phyloP scores from a whole-genome alignment of 495 filamentous ascomycete genomes.

The Paragyromitra xinjiangensis region DNA sequence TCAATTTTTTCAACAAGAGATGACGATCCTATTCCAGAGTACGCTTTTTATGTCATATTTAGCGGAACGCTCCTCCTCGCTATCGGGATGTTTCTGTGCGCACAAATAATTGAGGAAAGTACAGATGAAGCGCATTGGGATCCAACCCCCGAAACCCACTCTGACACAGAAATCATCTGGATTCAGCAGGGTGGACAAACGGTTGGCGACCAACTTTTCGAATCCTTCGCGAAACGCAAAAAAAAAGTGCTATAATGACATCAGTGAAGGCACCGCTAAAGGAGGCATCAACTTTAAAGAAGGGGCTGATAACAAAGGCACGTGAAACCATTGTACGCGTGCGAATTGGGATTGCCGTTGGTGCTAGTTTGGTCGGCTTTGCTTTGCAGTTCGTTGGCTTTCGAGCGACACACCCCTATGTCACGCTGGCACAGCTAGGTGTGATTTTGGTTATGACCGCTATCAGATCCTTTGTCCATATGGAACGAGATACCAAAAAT shows the following conservation, averaged over 20 bases:
- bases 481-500: not conserved
- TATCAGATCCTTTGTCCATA: slow-evolving; percentile 16
- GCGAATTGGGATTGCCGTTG: not conserved
- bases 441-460: slow-evolving; percentile 8
- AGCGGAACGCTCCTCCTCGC: slow-evolving; percentile 24
- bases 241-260: not conserved
- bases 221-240: slow-evolving; percentile 9
- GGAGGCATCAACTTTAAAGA: too few species aligned
- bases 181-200: slow-evolving; percentile 20
- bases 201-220: slow-evolving; percentile 34
- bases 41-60: not conserved
- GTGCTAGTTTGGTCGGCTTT: slow-evolving; percentile 14
- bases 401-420: slow-evolving; percentile 4
- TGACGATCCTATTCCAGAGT: not conserved
- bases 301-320: not conserved
- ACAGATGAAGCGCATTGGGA: slow-evolving; percentile 7
- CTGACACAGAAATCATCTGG: slow-evolving; percentile 1
- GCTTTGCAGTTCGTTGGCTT: slow-evolving; percentile 13
- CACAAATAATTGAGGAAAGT: slow-evolving; percentile 21
- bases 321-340: not conserved
- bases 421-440: not conserved
- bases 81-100: slow-evolving; percentile 41
- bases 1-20: not conserved
- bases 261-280: not conserved
- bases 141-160: not conserved